Evolutionary conservation across 805 yeast species (phyloP), one percentile per base, ranked within the genome.

Genomic region (Jamesozyma hellenica): DNA sequence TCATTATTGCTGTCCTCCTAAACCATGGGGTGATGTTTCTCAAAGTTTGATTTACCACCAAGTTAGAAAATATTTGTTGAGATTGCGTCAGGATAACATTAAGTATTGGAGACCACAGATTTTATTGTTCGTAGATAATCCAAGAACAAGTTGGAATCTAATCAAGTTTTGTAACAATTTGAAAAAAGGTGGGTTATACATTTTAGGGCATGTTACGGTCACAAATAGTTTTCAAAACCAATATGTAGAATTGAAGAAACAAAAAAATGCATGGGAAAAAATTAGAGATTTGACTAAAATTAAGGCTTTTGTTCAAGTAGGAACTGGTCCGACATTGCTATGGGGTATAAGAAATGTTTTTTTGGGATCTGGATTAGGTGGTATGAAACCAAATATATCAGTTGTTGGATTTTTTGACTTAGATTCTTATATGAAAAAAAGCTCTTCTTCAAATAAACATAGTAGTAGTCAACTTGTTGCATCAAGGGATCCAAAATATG

Each of bases 81-180:
- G 94, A 39, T 67, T 90, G 32, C 74, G 86, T 43, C 86, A 86
- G 51, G 95, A 92, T 53, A 94, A 90, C 57, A 96, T 92, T 38
- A 92, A 92, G 62, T 92, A 88, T 58, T 92, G 99, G 98, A 71
- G 99, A 50, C 99, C 99, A 0, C 99, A 92, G 59, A 80, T 92
- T 30, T 65, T 92, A 43, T 63, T 92, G 25, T 64, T 92, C 27
- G 90, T 88, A 31, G 97, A 92, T 53, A 83, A 86, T 50, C 97
- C 99, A 1, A 67, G 95, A 45, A 79, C 94, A 0, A 74, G 88
- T 25, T 90, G 96, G 96, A 84, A 82, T 49, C 65, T 92, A 46
- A 88, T 92, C 43, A 79, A 82, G 12, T 92, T 92, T 53, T 92
- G 98, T 64, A 92, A 92, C 55, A 87, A 87, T 58, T 65, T 92